Percentiles rank a stretch among this genome's conserved stretches.
Evolutionary conservation across 2,329 filamentous ascomycete species (phyloP).

Genomic region (Shiraia bambusicola): DNA sequence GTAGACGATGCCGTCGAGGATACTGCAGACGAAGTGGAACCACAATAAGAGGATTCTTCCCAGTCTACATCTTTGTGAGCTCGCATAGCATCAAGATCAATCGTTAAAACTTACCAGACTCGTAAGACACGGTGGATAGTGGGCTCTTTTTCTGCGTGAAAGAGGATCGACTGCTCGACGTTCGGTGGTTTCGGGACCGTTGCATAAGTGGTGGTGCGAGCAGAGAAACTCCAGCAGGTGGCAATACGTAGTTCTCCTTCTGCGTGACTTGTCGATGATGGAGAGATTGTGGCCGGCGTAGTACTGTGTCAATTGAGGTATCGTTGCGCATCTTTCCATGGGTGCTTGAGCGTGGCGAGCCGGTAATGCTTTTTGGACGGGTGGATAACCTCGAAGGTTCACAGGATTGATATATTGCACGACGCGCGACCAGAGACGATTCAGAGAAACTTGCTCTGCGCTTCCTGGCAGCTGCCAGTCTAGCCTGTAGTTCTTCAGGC

Average conservation of each 20-base stretch:
- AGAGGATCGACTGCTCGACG: constrained; percentile 14
- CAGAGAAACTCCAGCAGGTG: neutral
- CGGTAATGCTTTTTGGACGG: constrained; percentile 9
- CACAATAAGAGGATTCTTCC: constrained; percentile 6
- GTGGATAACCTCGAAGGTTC: constrained; percentile 13
- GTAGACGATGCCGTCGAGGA: too few relatives aligned
- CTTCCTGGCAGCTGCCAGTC: constrained; percentile 23
- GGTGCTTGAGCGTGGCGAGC: constrained; percentile 3
- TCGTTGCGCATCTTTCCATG: constrained; percentile 8
- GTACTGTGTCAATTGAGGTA: constrained; percentile 22
- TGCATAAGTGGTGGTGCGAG: constrained; percentile 3
- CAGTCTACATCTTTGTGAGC: constrained; percentile 6
- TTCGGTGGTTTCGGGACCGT: constrained; percentile 8
- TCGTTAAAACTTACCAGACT: constrained; percentile 6
- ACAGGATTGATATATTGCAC: constrained; percentile 12
- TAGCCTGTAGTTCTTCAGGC: constrained; percentile 21
- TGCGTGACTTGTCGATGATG: constrained; percentile 1
- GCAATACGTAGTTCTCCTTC: neutral
- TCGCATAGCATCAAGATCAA: neutral
- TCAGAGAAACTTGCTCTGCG: constrained; percentile 9
- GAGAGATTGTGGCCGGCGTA: constrained; percentile 21
- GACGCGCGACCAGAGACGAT: constrained; percentile 10
- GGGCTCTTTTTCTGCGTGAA: constrained; percentile 16
- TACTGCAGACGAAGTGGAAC: constrained; percentile 4
- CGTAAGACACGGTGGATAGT: constrained; percentile 16